Conservation (phyloP, 345 rosid genomes). For the Syzygium jambos region DNA sequence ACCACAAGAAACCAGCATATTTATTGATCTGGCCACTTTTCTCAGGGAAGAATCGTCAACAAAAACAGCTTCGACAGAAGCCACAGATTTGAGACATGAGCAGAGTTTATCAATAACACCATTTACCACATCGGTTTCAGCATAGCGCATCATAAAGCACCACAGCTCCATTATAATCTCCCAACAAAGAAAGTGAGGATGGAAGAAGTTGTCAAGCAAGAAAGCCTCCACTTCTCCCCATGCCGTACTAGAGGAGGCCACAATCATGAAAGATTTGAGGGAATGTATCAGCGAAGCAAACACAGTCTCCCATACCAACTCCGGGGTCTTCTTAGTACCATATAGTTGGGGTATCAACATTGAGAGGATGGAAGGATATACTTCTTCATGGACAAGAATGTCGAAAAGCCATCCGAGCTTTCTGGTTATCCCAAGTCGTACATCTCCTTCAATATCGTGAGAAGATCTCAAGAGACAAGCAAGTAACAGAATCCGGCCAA, state of each 20-base stretch:
- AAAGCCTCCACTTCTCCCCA: conserved; percentile 61
- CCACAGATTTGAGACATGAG: conserved; percentile 35
- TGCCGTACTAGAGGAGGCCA: conserved; percentile 44
- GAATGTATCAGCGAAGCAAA: conserved; percentile 52
- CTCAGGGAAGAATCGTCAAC: conserved; percentile 55
- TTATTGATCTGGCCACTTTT: conserved; percentile 56
- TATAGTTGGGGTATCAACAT: conserved; percentile 50
- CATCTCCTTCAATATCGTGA: conserved; percentile 36
- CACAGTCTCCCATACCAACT: conserved; percentile 59
- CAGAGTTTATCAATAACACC: conserved; percentile 40
- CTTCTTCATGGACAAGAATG: conserved; percentile 40
- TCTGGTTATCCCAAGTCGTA: conserved; percentile 28
- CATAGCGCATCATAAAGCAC: conserved; percentile 69
- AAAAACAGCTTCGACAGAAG: conserved; percentile 46
- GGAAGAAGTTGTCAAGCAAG: conserved; percentile 69
- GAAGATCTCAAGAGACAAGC: conserved; percentile 51
- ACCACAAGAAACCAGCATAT: conserved; percentile 47
- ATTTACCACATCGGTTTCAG: conserved; percentile 37
- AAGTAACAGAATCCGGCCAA: conserved; percentile 51
- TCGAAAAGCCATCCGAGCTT: conserved; percentile 72
- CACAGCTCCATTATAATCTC: conserved; percentile 76
- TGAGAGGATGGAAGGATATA: conserved; percentile 56
- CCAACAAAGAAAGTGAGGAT: conserved; percentile 79
- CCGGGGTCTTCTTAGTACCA: conserved; percentile 39
- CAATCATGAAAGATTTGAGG: conserved; percentile 64